Base-by-base conservation (phyloP, 768 basidiomycete species). In the Mycena haematopus region DNA sequence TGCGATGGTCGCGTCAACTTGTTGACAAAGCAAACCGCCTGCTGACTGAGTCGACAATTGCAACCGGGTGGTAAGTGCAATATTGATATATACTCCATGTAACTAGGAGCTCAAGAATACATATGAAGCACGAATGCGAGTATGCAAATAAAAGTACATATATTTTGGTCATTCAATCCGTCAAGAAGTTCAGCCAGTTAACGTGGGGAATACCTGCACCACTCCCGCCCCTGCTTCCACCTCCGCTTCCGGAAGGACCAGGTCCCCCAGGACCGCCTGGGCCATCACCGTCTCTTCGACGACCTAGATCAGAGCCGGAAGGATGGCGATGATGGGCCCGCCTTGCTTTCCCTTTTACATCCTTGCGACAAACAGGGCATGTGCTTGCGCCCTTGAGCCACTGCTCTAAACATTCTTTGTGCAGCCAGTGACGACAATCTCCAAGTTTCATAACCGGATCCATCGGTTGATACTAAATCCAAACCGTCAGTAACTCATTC, bases 401-500 rank as follows among this genome's bases (percentile, higher is more conserved):
- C 89, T 92, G 87, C 89, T 89, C 80, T 27, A 94, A 73, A 77
- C 92, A 94, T 21, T 79, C 81, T 69, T 87, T 85, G 72, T 94
- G 92, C 66, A 93, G 74, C 91, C 91, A 94, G 74, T 94, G 92
- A 1, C 85, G 75, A 65, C 92, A 94, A 55, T 86, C 86, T 25
- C 81, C 76, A 7, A 92, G 80, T 66, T 87, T 91, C 57, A 88
- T 79, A 10, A 92, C 82, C 3, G 78, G 68, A 66, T 93, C 92
- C n/a, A 74, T 72, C 2, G 82, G 77, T 55, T 78, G 75, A 65
- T 93, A 94, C 92, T 93, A 56, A 6, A 50, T 63, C 47, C 47
- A 54, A n/a, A 38, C 13, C 50, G 45, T 62, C 40, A 49, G 49
- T 60, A 46, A 67, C 29, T 38, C 17, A 22, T 3, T 70, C 44